Evolutionary conservation across 495 filamentous ascomycete species (phyloP), one percentile per base, ranked within the genome.

Genomic region (Neurospora sp.): DNA sequence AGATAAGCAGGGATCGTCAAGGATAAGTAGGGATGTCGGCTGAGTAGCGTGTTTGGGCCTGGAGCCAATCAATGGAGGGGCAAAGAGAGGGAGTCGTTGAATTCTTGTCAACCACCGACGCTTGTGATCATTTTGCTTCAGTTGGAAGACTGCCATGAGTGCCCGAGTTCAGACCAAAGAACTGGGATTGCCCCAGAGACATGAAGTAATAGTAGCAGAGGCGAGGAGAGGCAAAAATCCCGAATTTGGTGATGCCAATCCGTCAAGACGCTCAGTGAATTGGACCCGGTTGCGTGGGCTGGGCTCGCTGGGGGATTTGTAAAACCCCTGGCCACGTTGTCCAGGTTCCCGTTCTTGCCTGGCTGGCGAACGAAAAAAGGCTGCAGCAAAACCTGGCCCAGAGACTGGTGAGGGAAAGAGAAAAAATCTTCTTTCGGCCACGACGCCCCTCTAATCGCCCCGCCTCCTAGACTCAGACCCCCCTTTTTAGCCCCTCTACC

Each of bases 341-440:
- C 70, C 8, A 53, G 42, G 38, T 44, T 42, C 69, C n/a, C 69
- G 20, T 35, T 53, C 22, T 48, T 66, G 42, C 68, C 70, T 73
- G 73, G 27, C 68, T 5, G 69, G 22, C 40, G 71, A 71, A 39
- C 72, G 68, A 76, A 27, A 39, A 27, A 69, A 46, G 53, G 70
- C 53, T 40, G 22, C 68, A 70, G 68, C 41, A 10, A 73, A 74
- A 76, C 72, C 75, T 18, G 39, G 40, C 61, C 76, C 74, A 71
- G 73, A 70, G 69, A 69, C 69, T 46, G 35, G 27, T 12, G 53
- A 35, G 71, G 69, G 68, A 72, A 72, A 70, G 70, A 69, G 48
- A 70, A 78, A 77, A 79, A 79, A 79, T 76, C 76, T 42, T 70
- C 75, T 80, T 80, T 78, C 75, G 73, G 73, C 53, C 53, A 66